Evolutionary conservation across 2,329 filamentous ascomycete species (phyloP).

Genomic region (Pseudocercospora fijiensis): DNA sequence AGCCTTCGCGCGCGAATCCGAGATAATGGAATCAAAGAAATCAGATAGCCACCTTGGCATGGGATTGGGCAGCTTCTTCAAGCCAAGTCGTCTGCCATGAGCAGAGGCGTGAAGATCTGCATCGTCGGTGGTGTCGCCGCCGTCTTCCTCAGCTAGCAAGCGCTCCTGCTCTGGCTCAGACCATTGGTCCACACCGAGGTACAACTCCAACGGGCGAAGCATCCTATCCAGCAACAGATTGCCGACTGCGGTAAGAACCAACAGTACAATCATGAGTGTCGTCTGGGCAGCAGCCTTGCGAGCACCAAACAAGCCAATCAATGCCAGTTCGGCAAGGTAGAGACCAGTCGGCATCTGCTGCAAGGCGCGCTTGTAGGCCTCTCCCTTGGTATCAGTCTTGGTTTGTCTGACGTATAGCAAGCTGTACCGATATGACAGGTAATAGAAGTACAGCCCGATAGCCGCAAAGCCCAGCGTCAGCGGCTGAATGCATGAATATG

Average conservation of each 20-base stretch:
- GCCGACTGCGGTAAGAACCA: slow-evolving; percentile 39
- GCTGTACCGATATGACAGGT: slow-evolving; percentile 52
- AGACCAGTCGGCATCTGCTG: slow-evolving; percentile 50
- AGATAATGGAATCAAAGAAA: slow-evolving; percentile 36
- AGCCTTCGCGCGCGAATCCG: slow-evolving; percentile 26
- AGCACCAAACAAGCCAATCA: slow-evolving; percentile 48
- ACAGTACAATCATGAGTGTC: slow-evolving; percentile 44
- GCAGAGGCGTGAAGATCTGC: slow-evolving; percentile 35
- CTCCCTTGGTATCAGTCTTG: slow-evolving; percentile 50
- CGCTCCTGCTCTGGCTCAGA: slow-evolving; percentile 32
- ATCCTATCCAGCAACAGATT: slow-evolving; percentile 36
- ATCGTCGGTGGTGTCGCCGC: slow-evolving; percentile 30
- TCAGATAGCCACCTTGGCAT: slow-evolving; percentile 30
- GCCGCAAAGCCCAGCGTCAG: slow-evolving; percentile 49
- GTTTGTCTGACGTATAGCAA: slow-evolving; percentile 50
- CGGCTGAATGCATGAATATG: slow-evolving; percentile 51
- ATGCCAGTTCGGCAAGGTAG: slow-evolving; percentile 50
- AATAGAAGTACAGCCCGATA: slow-evolving; percentile 47
- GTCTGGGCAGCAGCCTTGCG: slow-evolving; percentile 44
- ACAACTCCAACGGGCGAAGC: slow-evolving; percentile 35
- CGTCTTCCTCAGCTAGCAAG: slow-evolving; percentile 34
- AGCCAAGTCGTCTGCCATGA: slow-evolving; percentile 34
- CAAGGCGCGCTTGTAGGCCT: slow-evolving; percentile 48
- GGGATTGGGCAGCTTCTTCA: slow-evolving; percentile 29
- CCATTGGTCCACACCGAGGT: slow-evolving; percentile 37